These are phyloP conservation scores for Aeminium ludgeri DNA, from an alignment of 495 filamentous ascomycete species.

Conservation along the genomic window DNA sequence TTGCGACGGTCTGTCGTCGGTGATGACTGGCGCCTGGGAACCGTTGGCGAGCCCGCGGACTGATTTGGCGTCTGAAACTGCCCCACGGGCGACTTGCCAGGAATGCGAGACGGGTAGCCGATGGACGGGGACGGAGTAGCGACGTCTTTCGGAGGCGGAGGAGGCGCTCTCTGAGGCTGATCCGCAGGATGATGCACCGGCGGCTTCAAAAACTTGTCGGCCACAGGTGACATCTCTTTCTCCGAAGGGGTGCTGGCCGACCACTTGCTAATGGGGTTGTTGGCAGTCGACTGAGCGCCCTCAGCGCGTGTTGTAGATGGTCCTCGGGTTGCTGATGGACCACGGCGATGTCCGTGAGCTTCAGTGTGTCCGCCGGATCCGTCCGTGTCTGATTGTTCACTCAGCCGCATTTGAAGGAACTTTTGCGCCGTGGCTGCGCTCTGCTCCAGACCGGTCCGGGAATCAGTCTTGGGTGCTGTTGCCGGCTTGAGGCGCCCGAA, in stretches of 20 bases:
- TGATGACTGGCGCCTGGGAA: slow-evolving; percentile 2
- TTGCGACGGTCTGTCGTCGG: slow-evolving; percentile 5
- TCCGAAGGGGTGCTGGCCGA: slow-evolving; percentile 11
- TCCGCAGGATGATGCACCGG: too few relatives aligned
- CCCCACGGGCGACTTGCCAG: too few relatives aligned
- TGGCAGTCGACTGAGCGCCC: too few relatives aligned
- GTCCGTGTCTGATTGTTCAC: neutral
- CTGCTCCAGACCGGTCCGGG: neutral
- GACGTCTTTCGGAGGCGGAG: too few relatives aligned
- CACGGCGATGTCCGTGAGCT: too few relatives aligned
- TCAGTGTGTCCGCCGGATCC: too few relatives aligned
- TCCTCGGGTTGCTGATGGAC: too few relatives aligned
- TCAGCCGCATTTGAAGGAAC: slow-evolving; percentile 5
- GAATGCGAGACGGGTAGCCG: slow-evolving; percentile 10
- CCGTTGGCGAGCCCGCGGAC: too few relatives aligned
- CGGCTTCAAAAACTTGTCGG: too few relatives aligned
- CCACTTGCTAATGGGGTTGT: slow-evolving; percentile 14
- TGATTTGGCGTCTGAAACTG: too few relatives aligned
- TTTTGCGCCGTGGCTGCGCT: slow-evolving; percentile 8
- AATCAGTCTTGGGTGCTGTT: neutral
- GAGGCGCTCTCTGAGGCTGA: too few relatives aligned
- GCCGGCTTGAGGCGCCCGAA: slow-evolving; percentile 11
- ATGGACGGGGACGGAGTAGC: slow-evolving; percentile 6
- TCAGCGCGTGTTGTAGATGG: too few relatives aligned
- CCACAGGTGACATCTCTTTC: neutral